These are phyloP conservation scores for Lizanozyma gosingica DNA, from an alignment of 1,139 yeast species.

Conservation along the genomic window DNA sequence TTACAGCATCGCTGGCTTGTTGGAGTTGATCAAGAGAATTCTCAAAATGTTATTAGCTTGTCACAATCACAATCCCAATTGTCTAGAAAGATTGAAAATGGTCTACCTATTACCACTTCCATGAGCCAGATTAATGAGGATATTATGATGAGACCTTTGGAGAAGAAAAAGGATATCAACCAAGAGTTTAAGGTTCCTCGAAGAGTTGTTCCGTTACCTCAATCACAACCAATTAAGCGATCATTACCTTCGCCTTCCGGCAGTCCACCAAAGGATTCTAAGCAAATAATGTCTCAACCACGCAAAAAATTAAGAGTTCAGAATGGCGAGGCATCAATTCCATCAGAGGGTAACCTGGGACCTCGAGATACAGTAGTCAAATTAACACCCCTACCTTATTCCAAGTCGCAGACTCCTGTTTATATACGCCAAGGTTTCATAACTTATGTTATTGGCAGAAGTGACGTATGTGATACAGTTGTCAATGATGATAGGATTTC, in stretches of 20 bases:
- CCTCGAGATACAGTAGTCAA: slow-evolving; percentile 23
- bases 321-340: slow-evolving; percentile 20
- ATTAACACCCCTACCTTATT: slow-evolving; percentile 21
- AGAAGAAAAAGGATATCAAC: slow-evolving; percentile 16
- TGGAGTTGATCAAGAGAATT: slow-evolving; percentile 21
- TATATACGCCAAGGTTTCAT: slow-evolving; percentile 54
- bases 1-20: slow-evolving; percentile 61
- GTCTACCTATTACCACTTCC: slow-evolving; percentile 27
- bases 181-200: slow-evolving; percentile 37
- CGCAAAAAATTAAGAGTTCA: slow-evolving; percentile 43
- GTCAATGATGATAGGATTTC: slow-evolving; percentile 73
- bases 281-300: slow-evolving; percentile 16
- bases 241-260: not conserved
- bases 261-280: not conserved
- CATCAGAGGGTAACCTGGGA: slow-evolving; percentile 10
- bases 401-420: slow-evolving; percentile 33
- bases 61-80: slow-evolving; percentile 70
- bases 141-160: slow-evolving; percentile 37
- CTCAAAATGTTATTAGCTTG: slow-evolving; percentile 40
- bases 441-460: slow-evolving; percentile 59
- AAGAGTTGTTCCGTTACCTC: slow-evolving; percentile 35
- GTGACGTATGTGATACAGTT: slow-evolving; percentile 47
- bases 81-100: slow-evolving; percentile 42
- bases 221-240: slow-evolving; percentile 20
- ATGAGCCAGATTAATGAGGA: slow-evolving; percentile 38